Percentiles rank a stretch among this genome's conserved stretches.
These are phyloP conservation scores for Aurinia saxatilis DNA, from an alignment of 345 rosid species.

Conservation along the genomic window DNA sequence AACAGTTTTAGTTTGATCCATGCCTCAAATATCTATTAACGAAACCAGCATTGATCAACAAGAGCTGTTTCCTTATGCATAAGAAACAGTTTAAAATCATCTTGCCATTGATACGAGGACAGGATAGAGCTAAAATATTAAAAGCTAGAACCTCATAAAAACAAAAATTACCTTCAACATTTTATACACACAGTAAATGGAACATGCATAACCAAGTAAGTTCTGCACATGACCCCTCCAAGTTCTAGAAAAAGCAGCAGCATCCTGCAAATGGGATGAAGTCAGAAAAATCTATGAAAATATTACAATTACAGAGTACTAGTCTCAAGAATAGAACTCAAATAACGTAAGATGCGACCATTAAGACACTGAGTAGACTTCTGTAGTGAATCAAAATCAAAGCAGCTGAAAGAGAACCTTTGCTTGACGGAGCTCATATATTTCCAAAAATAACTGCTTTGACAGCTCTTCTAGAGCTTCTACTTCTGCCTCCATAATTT, in stretches of 20 bases:
- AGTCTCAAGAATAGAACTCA: not conserved
- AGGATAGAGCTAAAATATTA: not conserved
- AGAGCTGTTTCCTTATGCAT: not conserved
- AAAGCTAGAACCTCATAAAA: not conserved
- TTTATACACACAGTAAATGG: slow-evolving; percentile 90
- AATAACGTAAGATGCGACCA: not conserved
- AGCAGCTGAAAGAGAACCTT: slow-evolving; percentile 46
- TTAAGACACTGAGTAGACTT: not conserved
- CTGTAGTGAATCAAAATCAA: not conserved
- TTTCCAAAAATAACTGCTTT: slow-evolving; percentile 87
- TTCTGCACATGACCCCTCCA: slow-evolving; percentile 98
- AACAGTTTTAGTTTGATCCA: not conserved
- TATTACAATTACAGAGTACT: not conserved
- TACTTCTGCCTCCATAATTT: slow-evolving; percentile 79
- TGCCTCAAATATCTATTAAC: not conserved
- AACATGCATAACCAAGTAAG: slow-evolving; percentile 93
- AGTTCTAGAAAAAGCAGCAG: slow-evolving; percentile 87
- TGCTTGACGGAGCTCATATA: slow-evolving; percentile 90
- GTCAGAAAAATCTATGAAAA: not conserved
- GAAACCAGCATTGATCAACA: not conserved
- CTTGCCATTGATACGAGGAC: not conserved
- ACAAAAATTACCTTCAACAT: slow-evolving; percentile 73
- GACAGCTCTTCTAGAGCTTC: slow-evolving; percentile 86
- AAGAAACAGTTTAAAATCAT: not conserved
- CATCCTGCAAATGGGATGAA: slow-evolving; percentile 48